Conservation (phyloP, 805 yeast species). For the Pichia insulana region DNA sequence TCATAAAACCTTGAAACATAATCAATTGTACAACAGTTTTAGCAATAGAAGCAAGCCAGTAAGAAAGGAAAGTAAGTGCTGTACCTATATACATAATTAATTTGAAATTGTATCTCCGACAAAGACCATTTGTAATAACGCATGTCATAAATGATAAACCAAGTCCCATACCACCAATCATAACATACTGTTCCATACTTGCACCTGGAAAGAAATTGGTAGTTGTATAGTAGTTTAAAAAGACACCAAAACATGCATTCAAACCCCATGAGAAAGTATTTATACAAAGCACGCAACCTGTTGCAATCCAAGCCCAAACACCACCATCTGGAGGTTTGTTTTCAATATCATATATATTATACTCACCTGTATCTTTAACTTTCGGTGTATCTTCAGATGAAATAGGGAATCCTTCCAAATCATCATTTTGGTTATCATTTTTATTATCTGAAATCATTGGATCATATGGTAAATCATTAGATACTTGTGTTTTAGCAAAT, state of each 20-base stretch:
- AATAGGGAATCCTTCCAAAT: background rate
- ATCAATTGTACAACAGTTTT: conserved; percentile 35
- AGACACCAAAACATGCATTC: conserved; percentile 47
- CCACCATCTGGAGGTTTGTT: conserved; percentile 37
- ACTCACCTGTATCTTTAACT: conserved; percentile 27
- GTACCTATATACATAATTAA: conserved; percentile 36
- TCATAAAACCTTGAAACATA: conserved; percentile 40
- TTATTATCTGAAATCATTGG: background rate
- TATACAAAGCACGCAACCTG: conserved; percentile 26
- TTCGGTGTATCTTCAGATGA: background rate
- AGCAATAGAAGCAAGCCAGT: conserved; percentile 38
- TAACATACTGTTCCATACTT: conserved; percentile 41
- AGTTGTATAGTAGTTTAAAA: conserved; percentile 38
- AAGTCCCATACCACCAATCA: conserved; percentile 46
- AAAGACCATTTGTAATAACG: conserved; percentile 44
- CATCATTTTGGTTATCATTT: background rate
- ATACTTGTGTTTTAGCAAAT: conserved; percentile 15
- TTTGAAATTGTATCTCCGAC: conserved; percentile 43
- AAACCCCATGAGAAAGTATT: conserved; percentile 45
- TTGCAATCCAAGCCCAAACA: conserved; percentile 41
- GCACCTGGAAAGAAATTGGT: conserved; percentile 40
- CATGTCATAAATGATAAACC: conserved; percentile 51
- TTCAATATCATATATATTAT: conserved; percentile 19
- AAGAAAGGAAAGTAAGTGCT: conserved; percentile 31
- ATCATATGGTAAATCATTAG: conserved; percentile 6